phyloP scores from a whole-genome alignment of 345 rosid genomes.

The Syzygium grande region DNA sequence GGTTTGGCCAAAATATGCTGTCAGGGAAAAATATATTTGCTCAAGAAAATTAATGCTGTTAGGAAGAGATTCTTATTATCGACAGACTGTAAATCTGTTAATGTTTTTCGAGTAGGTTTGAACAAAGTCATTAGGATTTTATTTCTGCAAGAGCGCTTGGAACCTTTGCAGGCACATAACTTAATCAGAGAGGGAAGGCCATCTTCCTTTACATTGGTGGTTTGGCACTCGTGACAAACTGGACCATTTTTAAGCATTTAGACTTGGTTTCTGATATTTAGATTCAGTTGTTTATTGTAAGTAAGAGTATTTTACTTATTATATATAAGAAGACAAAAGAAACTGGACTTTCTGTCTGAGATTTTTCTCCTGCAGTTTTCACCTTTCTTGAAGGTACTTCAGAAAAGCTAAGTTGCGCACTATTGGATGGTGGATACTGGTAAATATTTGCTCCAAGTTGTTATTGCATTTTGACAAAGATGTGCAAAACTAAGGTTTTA shows the following conservation, averaged over 20 bases:
- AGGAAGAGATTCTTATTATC: not conserved
- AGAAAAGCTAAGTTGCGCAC: not conserved
- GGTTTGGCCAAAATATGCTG: not conserved
- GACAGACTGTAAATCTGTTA: not conserved
- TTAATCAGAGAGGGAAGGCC: not conserved
- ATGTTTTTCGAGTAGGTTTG: not conserved
- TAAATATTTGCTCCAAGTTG: not conserved
- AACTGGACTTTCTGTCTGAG: not conserved
- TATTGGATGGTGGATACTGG: not conserved
- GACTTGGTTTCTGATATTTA: not conserved
- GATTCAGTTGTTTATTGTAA: not conserved
- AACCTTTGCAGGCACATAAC: not conserved
- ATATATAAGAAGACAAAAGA: not conserved
- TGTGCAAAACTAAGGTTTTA: not conserved
- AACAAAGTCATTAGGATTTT: not conserved
- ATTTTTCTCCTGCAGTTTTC: not conserved
- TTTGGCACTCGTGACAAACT: not conserved
- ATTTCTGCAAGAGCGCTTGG: not conserved
- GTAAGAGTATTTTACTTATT: not conserved
- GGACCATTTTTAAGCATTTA: not conserved
- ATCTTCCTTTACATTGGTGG: not conserved
- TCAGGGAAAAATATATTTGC: not conserved
- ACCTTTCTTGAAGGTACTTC: not conserved
- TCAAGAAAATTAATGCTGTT: not conserved
- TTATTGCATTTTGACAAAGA: not conserved